Conservation (phyloP, 164 flowering plant genomes). For the Warburgia ugandensis region DNA sequence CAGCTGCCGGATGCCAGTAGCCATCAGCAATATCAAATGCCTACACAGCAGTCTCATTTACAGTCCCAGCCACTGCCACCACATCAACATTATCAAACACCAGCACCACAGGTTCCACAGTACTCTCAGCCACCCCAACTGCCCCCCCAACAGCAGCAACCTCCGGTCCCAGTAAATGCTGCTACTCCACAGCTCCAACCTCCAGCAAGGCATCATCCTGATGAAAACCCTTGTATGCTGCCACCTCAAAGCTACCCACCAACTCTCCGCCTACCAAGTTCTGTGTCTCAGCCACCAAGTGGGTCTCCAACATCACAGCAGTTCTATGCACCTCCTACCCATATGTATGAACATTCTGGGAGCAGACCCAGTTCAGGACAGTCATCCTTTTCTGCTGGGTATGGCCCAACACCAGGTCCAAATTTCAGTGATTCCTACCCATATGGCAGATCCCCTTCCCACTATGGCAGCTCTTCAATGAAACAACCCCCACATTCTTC, state of each 20-base stretch:
- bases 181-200: conserved; percentile 41
- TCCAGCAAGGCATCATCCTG: conserved; percentile 43
- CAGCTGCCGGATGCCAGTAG: conserved; percentile 42
- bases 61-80: too few species aligned
- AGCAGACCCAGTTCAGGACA: conserved; percentile 44
- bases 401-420: conserved; percentile 34
- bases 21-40: conserved; percentile 52
- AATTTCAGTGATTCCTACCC: conserved; percentile 41
- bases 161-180: conserved; percentile 27
- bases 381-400: conserved; percentile 31
- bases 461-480: conserved; percentile 34
- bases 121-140: conserved; percentile 47
- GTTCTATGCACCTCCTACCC: conserved; percentile 40
- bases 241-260: conserved; percentile 49
- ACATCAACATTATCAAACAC: conserved; percentile 7
- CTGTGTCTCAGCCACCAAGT: conserved; percentile 28
- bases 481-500: conserved; percentile 44
- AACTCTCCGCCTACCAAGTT: conserved; percentile 37
- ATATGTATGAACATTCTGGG: conserved; percentile 41
- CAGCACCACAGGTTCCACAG: conserved; percentile 9
- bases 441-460: conserved; percentile 48
- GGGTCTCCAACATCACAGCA: conserved; percentile 44
- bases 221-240: conserved; percentile 52
- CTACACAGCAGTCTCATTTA: conserved; percentile 43
- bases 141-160: conserved; percentile 35